Evolutionary conservation across 495 filamentous ascomycete genomes (phyloP).

Genomic region (Tuber indicum): DNA sequence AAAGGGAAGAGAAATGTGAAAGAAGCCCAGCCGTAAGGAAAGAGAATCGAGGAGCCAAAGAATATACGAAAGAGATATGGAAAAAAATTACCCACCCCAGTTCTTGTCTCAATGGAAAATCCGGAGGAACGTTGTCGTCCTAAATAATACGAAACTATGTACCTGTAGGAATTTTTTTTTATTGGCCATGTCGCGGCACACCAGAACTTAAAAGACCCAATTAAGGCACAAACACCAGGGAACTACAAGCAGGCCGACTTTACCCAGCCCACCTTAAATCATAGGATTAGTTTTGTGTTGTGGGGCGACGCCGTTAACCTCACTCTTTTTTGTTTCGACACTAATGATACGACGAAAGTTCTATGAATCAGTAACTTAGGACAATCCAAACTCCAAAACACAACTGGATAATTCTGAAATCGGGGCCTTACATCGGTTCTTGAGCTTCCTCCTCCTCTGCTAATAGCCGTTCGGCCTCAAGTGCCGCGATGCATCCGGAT

Average conservation of each 20-base stretch:
- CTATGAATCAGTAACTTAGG: slow-evolving; percentile 28
- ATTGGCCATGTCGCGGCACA: not conserved
- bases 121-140: slow-evolving; percentile 6
- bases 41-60: not conserved
- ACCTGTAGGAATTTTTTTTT: slow-evolving; percentile 5
- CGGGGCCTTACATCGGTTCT: slow-evolving; percentile 35
- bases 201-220: not conserved
- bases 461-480: slow-evolving; percentile 90
- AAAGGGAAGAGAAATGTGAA: slow-evolving; percentile 4
- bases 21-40: slow-evolving; percentile 6
- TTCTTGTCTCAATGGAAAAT: not conserved
- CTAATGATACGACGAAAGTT: slow-evolving; percentile 32
- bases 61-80: not conserved
- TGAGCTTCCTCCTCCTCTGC: slow-evolving; percentile 54
- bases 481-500: slow-evolving; percentile 85
- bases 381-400: slow-evolving; percentile 25
- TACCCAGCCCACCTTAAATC: slow-evolving; percentile 25
- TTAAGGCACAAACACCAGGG: not conserved
- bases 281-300: slow-evolving; percentile 41
- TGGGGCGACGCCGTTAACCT: slow-evolving; percentile 45
- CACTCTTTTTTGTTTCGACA: slow-evolving; percentile 47
- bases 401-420: not conserved
- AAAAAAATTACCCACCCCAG: not conserved
- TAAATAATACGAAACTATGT: slow-evolving; percentile 11
- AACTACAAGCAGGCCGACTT: not conserved